A percentile compares a stretch with the other conserved stretches of the same genome.
These are phyloP conservation scores for Aspergillus sp. DNA, from an alignment of 2,329 filamentous ascomycete genomes.

Conservation along the genomic window DNA sequence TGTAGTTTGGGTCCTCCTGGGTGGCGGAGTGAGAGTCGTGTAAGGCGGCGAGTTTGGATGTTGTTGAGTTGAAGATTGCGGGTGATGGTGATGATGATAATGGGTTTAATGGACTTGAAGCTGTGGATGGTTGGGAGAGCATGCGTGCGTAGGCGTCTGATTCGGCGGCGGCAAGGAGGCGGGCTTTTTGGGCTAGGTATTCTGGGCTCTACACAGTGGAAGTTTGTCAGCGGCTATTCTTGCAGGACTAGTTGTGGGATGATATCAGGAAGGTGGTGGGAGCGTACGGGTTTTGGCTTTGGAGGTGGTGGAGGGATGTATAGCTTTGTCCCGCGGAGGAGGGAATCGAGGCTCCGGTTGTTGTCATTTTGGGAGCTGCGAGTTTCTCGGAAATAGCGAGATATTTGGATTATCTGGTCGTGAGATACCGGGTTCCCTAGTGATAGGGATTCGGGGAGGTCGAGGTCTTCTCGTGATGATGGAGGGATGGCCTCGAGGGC, in stretches of 20 bases:
- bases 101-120: conserved; percentile 53
- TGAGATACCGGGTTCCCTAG: conserved; percentile 42
- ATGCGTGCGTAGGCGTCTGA: conserved; percentile 78
- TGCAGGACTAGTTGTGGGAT: background rate
- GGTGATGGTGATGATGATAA: conserved; percentile 27
- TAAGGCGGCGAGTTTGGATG: conserved; percentile 54
- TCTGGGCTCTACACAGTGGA: conserved; percentile 58
- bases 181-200: conserved; percentile 84
- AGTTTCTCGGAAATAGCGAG: conserved; percentile 27
- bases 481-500: conserved; percentile 39
- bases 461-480: conserved; percentile 31
- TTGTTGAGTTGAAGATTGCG: conserved; percentile 52
- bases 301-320: conserved; percentile 78
- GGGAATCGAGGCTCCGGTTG: conserved; percentile 59
- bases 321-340: conserved; percentile 70
- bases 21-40: conserved; percentile 27
- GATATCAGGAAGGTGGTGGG: background rate
- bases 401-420: conserved; percentile 39
- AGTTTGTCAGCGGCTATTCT: background rate
- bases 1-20: conserved; percentile 28
- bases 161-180: conserved; percentile 80
- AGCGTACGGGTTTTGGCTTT: conserved; percentile 72
- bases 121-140: conserved; percentile 60
- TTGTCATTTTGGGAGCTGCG: background rate
- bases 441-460: conserved; percentile 31